Evolutionary conservation across 148 eudicot genomes (phyloP).

Genomic region (Rheum nobile): DNA sequence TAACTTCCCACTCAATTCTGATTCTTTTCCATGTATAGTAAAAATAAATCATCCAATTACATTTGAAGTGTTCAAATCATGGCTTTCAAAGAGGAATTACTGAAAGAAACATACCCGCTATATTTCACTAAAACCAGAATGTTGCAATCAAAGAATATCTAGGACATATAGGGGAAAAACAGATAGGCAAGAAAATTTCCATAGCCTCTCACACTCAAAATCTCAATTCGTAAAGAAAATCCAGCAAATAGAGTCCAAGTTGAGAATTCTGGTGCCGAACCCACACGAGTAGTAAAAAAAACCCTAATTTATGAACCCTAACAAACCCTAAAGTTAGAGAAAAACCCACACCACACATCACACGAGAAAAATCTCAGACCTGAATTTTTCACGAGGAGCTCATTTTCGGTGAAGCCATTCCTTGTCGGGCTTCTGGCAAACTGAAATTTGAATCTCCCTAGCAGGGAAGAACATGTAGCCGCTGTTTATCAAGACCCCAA

Average conservation of each 20-base stretch:
- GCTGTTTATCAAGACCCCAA: conserved; percentile 2
- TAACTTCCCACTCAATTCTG: not conserved
- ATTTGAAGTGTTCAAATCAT: not conserved
- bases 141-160: not conserved
- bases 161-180: not conserved
- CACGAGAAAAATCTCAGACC: conserved; percentile 5
- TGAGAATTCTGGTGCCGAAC: not conserved
- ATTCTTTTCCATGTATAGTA: not conserved
- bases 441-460: conserved; percentile 2
- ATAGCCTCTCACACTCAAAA: not conserved
- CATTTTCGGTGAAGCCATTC: conserved; percentile 22
- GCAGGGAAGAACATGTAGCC: conserved; percentile 17
- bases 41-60: not conserved
- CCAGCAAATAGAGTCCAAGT: not conserved
- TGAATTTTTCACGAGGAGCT: conserved; percentile 15
- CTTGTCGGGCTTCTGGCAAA: conserved; percentile 14
- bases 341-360: not conserved
- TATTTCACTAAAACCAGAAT: not conserved
- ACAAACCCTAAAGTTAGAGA: not conserved
- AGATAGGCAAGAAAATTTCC: not conserved
- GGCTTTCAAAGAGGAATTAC: no score
- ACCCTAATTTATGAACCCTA: not conserved
- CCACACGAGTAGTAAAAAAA: not conserved
- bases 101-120: not conserved
- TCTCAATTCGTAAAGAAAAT: not conserved